Conservation (phyloP, 306 rosid genomes). For the Cucurbita argyrosperma region DNA sequence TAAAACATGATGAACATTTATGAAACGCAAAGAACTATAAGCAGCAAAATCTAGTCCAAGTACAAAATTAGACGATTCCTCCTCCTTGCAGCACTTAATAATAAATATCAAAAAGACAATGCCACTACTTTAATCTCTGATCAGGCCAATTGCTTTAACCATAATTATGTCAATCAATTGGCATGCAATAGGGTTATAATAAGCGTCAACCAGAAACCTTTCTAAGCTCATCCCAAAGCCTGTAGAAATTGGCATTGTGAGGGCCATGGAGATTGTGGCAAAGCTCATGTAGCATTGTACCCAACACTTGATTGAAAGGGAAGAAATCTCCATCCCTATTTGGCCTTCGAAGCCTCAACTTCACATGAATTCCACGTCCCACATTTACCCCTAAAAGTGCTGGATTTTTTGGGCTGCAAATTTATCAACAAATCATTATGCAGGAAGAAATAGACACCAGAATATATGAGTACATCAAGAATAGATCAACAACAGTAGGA, state of each 20-base stretch:
- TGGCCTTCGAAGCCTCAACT: constrained; percentile 68
- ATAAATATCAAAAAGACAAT: background rate
- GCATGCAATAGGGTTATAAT: background rate
- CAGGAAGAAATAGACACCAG: background rate
- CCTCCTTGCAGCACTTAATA: background rate
- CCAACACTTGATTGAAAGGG: constrained; percentile 63
- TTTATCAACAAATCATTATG: background rate
- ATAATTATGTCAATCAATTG: background rate
- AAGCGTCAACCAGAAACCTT: constrained; percentile 15
- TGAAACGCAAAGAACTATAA: background rate
- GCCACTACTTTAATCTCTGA: background rate
- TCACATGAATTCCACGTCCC: constrained; percentile 60
- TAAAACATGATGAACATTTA: background rate
- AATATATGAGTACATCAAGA: background rate
- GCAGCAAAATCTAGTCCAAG: background rate
- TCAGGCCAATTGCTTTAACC: background rate
- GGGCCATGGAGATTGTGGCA: constrained; percentile 73
- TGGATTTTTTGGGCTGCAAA: constrained; percentile 57
- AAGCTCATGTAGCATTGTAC: constrained; percentile 96
- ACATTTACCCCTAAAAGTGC: constrained; percentile 69
- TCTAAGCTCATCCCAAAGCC: constrained; percentile 92
- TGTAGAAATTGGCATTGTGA: constrained; percentile 76
- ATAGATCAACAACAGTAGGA: background rate
- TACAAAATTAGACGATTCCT: background rate
- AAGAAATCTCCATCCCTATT: constrained; percentile 54